Evolutionary conservation across 2,329 filamentous ascomycete species (phyloP).

Genomic region (Paecilomyces formosus): DNA sequence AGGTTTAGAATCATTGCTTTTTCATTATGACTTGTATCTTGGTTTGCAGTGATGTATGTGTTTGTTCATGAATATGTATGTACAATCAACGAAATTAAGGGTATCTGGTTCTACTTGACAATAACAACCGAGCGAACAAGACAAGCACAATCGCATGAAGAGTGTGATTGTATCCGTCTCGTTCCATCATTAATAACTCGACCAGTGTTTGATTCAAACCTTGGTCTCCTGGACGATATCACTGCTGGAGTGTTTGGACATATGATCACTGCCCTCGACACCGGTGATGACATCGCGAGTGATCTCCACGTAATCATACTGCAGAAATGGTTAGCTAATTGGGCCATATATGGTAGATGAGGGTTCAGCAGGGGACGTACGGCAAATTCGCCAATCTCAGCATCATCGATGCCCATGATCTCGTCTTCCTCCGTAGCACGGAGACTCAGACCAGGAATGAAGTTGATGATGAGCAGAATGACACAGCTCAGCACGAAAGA

Average conservation of each 20-base stretch:
- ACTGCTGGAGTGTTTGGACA: slow-evolving; percentile 7
- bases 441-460: slow-evolving; percentile 67
- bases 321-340: slow-evolving; percentile 5
- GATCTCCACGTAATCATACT: slow-evolving; percentile 85
- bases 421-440: slow-evolving; percentile 71
- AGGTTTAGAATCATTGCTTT: no score
- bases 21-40: no score
- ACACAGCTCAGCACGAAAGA: slow-evolving; percentile 70
- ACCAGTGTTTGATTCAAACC: slow-evolving; percentile 9
- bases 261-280: slow-evolving; percentile 14
- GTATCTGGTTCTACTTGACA: background rate
- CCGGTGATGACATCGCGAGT: slow-evolving; percentile 58
- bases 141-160: background rate
- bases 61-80: background rate
- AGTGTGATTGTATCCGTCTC: background rate
- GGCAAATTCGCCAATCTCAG: slow-evolving; percentile 89
- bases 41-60: no score
- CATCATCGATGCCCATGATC: slow-evolving; percentile 77
- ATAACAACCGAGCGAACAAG: background rate
- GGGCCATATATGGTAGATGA: background rate
- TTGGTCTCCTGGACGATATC: slow-evolving; percentile 9
- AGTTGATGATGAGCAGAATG: slow-evolving; percentile 73
- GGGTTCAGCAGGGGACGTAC: slow-evolving; percentile 32
- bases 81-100: background rate
- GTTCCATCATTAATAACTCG: background rate